Percentiles rank a stretch among this genome's conserved stretches.
phyloP scores from a whole-genome alignment of 257 asterid species.

The Fraxinus pennsylvanica region DNA sequence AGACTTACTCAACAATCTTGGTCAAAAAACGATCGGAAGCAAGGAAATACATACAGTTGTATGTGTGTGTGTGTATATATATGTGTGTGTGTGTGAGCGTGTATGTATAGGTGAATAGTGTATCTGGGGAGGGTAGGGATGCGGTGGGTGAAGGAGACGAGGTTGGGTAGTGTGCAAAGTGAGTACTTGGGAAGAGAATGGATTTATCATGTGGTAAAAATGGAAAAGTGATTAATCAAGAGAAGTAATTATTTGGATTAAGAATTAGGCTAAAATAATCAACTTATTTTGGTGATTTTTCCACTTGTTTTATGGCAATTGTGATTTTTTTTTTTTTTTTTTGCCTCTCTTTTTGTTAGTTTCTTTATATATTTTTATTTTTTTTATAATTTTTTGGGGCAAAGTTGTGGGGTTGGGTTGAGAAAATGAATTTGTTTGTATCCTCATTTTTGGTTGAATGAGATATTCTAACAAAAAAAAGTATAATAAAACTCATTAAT shows the following conservation, averaged over 20 bases:
- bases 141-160: neutral
- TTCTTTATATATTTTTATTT: too few species aligned
- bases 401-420: too few species aligned
- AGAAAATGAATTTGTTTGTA: too few species aligned
- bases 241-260: too few species aligned
- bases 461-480: too few species aligned
- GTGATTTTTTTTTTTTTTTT: too few species aligned
- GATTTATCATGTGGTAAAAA: neutral
- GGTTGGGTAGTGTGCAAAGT: neutral
- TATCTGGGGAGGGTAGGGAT: neutral
- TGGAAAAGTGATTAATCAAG: neutral
- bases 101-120: neutral
- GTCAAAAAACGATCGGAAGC: constrained; percentile 3
- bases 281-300: too few species aligned
- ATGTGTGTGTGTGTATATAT: neutral
- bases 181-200: neutral
- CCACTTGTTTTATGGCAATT: too few species aligned
- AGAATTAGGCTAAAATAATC: neutral
- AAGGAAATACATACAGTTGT: neutral
- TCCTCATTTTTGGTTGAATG: too few species aligned
- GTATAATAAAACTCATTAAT: too few species aligned
- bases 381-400: too few species aligned
- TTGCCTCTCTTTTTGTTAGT: too few species aligned
- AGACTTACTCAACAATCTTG: neutral
- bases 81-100: neutral